phyloP scores from a whole-genome alignment of 768 basidiomycete species.

The Pluteus cervinus region DNA sequence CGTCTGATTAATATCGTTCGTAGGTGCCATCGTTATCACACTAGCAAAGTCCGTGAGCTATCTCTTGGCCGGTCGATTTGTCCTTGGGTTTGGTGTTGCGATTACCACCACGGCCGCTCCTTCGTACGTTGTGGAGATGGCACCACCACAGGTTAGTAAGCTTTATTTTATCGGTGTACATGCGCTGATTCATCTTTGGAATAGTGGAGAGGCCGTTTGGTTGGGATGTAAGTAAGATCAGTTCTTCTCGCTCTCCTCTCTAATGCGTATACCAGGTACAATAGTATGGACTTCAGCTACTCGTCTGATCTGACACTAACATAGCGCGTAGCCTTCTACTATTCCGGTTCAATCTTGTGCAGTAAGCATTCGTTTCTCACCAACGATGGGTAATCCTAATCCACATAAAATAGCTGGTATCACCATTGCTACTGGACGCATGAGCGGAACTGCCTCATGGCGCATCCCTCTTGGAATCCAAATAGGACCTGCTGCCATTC shows the following conservation, averaged over 20 bases:
- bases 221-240: constrained; percentile 37
- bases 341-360: constrained; percentile 37
- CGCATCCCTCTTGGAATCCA: constrained; percentile 49
- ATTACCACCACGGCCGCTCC: constrained; percentile 38
- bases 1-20: not conserved
- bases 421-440: constrained; percentile 34
- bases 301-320: constrained; percentile 1
- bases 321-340: constrained; percentile 33
- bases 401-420: constrained; percentile 28
- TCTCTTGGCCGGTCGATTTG: constrained; percentile 45
- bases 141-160: constrained; percentile 40
- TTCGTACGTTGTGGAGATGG: constrained; percentile 51
- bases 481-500: constrained; percentile 37
- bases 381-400: not conserved
- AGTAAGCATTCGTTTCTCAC: constrained; percentile 18
- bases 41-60: constrained; percentile 36
- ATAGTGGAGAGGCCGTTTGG: constrained; percentile 44
- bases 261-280: constrained; percentile 26
- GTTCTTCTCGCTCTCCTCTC: constrained; percentile 6
- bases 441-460: constrained; percentile 32
- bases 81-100: constrained; percentile 49
- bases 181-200: not conserved
- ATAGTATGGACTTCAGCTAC: constrained; percentile 20
- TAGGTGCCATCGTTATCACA: constrained; percentile 41
- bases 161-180: not conserved